phyloP scores from a whole-genome alignment of 805 yeast species.

The Metschnikowia lachancei region DNA sequence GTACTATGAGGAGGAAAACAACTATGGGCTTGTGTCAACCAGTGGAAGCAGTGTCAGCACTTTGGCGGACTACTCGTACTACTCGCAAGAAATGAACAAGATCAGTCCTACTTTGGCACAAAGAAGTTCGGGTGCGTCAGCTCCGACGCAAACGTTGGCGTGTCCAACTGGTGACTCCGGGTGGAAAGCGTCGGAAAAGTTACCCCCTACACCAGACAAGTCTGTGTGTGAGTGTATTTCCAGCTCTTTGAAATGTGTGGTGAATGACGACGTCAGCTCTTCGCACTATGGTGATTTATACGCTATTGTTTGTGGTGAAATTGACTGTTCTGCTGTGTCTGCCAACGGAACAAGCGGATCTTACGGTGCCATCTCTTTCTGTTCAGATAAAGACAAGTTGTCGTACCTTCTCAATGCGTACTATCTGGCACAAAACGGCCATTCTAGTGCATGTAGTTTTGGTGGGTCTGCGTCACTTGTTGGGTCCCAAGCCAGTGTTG shows the following conservation, averaged over 20 bases:
- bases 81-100: slow-evolving; percentile 21
- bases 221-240: slow-evolving; percentile 64
- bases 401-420: slow-evolving; percentile 64
- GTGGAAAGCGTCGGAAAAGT: slow-evolving; percentile 65
- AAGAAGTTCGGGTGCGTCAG: slow-evolving; percentile 20
- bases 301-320: slow-evolving; percentile 53
- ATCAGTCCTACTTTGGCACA: slow-evolving; percentile 47
- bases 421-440: slow-evolving; percentile 32
- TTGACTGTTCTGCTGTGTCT: slow-evolving; percentile 60
- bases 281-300: slow-evolving; percentile 62
- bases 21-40: slow-evolving; percentile 75
- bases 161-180: slow-evolving; percentile 57
- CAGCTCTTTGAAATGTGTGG: slow-evolving; percentile 56
- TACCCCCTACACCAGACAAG: slow-evolving; percentile 79
- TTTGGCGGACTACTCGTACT: slow-evolving; percentile 52
- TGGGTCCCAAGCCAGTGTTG: slow-evolving; percentile 26
- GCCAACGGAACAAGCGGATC: slow-evolving; percentile 62
- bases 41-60: slow-evolving; percentile 52
- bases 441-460: slow-evolving; percentile 20
- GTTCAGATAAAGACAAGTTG: slow-evolving; percentile 62
- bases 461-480: slow-evolving; percentile 53
- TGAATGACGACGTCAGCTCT: slow-evolving; percentile 48
- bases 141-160: slow-evolving; percentile 38
- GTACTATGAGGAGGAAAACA: slow-evolving; percentile 82
- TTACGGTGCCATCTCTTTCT: slow-evolving; percentile 74